Conservation (phyloP, 2,329 filamentous ascomycete species). For the Chaetomiaceae sp. region DNA sequence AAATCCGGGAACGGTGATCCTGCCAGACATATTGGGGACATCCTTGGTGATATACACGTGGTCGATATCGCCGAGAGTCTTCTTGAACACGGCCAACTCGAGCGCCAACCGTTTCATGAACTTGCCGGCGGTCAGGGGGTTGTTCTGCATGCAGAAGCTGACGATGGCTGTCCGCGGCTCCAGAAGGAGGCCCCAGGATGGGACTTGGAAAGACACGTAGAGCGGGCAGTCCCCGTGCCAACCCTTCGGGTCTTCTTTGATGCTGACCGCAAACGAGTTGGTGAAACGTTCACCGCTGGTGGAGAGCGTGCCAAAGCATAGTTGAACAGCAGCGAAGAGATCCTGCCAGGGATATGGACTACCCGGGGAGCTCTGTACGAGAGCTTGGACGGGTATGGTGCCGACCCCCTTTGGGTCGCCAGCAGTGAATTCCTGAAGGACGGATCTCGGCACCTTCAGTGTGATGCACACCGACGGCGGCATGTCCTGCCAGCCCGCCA, state of each 20-base stretch:
- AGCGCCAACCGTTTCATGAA: not conserved
- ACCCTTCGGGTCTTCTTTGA: slow-evolving; percentile 5
- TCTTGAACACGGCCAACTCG: slow-evolving; percentile 1
- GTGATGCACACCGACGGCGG: slow-evolving; percentile 8
- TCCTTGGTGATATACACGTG: slow-evolving; percentile 9
- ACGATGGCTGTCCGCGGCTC: not conserved
- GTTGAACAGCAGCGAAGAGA: slow-evolving; percentile 6
- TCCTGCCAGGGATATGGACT: not conserved
- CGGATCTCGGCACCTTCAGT: slow-evolving; percentile 4
- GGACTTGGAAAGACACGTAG: slow-evolving; percentile 10
- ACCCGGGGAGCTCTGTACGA: not conserved
- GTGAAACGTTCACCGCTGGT: not conserved
- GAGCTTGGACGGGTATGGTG: not conserved
- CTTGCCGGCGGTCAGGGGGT: not conserved
- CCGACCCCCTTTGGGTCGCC: not conserved
- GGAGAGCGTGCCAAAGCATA: slow-evolving; percentile 8
- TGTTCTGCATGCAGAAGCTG: not conserved
- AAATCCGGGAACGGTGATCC: not conserved
- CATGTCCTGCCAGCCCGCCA: slow-evolving; percentile 6
- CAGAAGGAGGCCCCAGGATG: slow-evolving; percentile 6
- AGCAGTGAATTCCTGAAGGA: not conserved
- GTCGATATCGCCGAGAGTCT: not conserved
- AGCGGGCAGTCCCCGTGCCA: slow-evolving; percentile 9
- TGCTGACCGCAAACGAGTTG: slow-evolving; percentile 1
- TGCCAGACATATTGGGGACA: not conserved